Evolutionary conservation across 768 basidiomycete genomes (phyloP).

Genomic region (Pisolithus marmoratus): DNA sequence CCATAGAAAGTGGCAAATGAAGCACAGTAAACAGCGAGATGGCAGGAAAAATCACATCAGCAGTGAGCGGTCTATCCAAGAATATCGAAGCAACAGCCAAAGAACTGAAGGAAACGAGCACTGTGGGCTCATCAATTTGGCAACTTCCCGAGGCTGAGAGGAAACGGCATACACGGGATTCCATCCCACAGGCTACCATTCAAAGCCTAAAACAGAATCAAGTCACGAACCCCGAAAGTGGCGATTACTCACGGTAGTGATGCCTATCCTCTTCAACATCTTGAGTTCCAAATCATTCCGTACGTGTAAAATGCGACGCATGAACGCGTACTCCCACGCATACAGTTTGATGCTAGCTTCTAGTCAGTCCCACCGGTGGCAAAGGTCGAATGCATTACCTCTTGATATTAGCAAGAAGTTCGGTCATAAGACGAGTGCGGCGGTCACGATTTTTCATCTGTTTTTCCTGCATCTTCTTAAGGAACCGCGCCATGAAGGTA

Average conservation of each 20-base stretch:
- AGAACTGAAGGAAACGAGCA: conserved; percentile 78
- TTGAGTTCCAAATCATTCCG: conserved; percentile 78
- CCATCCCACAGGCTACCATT: conserved; percentile 63
- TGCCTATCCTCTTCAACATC: conserved; percentile 78
- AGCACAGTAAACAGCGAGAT: conserved; percentile 87
- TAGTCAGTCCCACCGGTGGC: not conserved
- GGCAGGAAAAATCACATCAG: conserved; percentile 93
- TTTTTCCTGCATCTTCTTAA: conserved; percentile 73
- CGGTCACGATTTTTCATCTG: conserved; percentile 94
- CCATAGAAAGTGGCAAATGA: conserved; percentile 83
- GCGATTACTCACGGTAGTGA: conserved; percentile 48
- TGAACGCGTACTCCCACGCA: conserved; percentile 92
- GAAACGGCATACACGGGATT: conserved; percentile 42
- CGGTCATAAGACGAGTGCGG: conserved; percentile 84
- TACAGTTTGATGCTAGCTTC: conserved; percentile 79
- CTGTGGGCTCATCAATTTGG: conserved; percentile 16
- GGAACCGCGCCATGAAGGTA: conserved; percentile 59
- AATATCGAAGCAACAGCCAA: conserved; percentile 67
- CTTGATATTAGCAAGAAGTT: conserved; percentile 88
- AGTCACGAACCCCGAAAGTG: not conserved
- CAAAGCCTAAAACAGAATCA: conserved; percentile 38
- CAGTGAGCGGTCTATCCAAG: conserved; percentile 66
- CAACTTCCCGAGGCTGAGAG: not conserved
- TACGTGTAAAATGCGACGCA: conserved; percentile 69
- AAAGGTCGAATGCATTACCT: conserved; percentile 36